A percentile compares a stretch with the other conserved stretches of the same genome.
These are phyloP conservation scores for Dictyophora rubrovolvata DNA, from an alignment of 768 basidiomycete species.

Conservation along the genomic window DNA sequence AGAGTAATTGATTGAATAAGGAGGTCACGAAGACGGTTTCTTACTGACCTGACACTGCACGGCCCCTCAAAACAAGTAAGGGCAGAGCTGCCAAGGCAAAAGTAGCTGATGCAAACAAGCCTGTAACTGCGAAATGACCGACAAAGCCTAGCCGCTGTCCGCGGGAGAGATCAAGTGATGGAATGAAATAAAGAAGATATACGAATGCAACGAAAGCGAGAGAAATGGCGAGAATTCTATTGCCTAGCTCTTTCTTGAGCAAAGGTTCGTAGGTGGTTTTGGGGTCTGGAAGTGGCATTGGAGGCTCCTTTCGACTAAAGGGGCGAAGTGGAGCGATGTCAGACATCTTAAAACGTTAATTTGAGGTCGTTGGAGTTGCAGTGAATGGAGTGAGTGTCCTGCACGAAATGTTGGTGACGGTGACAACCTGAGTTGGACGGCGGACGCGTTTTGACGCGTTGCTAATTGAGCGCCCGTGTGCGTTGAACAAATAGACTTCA, in stretches of 20 bases:
- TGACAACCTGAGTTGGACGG: no score
- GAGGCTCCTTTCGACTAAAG: conserved; percentile 4
- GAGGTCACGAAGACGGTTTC: neutral
- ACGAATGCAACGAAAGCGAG: conserved; percentile 36
- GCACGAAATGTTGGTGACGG: no score
- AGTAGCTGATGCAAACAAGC: conserved; percentile 29
- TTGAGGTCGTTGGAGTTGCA: no score
- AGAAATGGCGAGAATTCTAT: conserved; percentile 46
- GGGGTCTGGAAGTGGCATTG: conserved; percentile 4
- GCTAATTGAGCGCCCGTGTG: no score
- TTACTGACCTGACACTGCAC: conserved; percentile 46
- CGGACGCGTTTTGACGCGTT: no score
- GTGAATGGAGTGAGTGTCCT: no score
- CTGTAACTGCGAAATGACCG: conserved; percentile 25
- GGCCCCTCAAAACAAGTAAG: conserved; percentile 45
- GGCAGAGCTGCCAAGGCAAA: conserved; percentile 53
- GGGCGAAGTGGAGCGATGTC: conserved; percentile 1
- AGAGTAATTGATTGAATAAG: no score
- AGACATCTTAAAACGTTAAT: neutral
- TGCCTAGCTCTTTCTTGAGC: conserved; percentile 49
- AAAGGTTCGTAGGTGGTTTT: conserved; percentile 46
- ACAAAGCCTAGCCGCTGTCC: conserved; percentile 24
- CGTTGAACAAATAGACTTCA: no score
- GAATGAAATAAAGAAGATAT: conserved; percentile 31
- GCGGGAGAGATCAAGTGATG: conserved; percentile 23